Base-by-base conservation (phyloP, 306 rosid genomes). In the Citrullus mucosospermus region DNA sequence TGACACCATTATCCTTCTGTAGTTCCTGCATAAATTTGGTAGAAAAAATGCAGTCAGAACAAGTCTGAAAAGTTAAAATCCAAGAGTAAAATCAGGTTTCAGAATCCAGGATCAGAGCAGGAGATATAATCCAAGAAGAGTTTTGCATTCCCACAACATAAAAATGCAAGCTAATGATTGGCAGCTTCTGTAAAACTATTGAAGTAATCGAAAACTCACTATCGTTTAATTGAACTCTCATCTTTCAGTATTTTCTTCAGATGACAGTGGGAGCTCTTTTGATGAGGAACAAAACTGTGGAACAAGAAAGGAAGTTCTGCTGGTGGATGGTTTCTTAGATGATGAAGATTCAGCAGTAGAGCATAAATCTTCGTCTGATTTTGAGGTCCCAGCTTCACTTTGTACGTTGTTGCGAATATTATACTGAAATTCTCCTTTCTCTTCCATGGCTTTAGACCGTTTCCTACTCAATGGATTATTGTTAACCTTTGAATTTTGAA, bases 341-440 rank as follows among this genome's bases (percentile, higher is more conserved):
- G 93, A 73, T 60, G 98, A 86, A 80, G 97, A 94, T 80, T 92
- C 96, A 10, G 95, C 97, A 6, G 97, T 92, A 62, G 98, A 92
- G 79, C 88, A 70, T 75, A 81, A 48, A 48, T 88, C 95, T 79
- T 92, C 96, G 38, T 88, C 92, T 14, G 73, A 44, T 83, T 87
- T 72, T 0, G 88, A 81, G 44, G 78, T 70, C 76, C 85, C 89
- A 13, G 56, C 79, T 62, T 77, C 85, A 61, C 68, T 81, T 28
- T 65, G 78, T 16, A 70, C 4, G 57, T 70, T 14, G 18, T 70
- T 70, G 56, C 36, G 20, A 22, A 66, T 43, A 76, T 81, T 73
- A 78, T 59, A 80, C 25, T 55, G 81, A 60, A 76, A 77, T 60
- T 79, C 83, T 71, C 70, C 83, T 71, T 79, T 84, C 63, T 78